Conservation (phyloP, 2,329 filamentous ascomycete genomes). For the Aschersonia sp. region DNA sequence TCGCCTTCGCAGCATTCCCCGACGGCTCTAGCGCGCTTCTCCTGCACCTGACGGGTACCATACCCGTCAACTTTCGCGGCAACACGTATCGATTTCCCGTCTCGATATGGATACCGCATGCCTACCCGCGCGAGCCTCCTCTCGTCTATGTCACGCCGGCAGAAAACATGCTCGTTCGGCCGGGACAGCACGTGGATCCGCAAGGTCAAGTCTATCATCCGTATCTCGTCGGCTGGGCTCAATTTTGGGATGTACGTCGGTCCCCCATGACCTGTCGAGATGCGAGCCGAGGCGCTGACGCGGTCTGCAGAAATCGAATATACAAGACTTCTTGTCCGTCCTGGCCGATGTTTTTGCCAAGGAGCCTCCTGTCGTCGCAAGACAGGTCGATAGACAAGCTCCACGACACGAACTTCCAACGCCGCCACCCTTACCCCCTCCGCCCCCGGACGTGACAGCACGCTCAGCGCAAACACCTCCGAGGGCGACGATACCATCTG, state of each 20-base stretch:
- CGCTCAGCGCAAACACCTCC: slow-evolving; percentile 19
- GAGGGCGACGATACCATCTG: slow-evolving; percentile 21
- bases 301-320: slow-evolving; percentile 53
- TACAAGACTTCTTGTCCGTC: slow-evolving; percentile 71
- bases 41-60: slow-evolving; percentile 70
- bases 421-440: slow-evolving; percentile 49
- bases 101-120: slow-evolving; percentile 83
- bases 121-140: slow-evolving; percentile 75
- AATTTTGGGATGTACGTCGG: slow-evolving; percentile 70
- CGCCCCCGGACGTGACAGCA: slow-evolving; percentile 48
- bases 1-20: slow-evolving; percentile 55
- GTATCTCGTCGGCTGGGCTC: slow-evolving; percentile 78
- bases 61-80: slow-evolving; percentile 85
- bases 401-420: slow-evolving; percentile 18
- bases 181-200: slow-evolving; percentile 87
- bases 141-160: slow-evolving; percentile 82
- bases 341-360: slow-evolving; percentile 82
- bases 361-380: slow-evolving; percentile 80
- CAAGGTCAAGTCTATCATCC: slow-evolving; percentile 93
- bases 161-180: slow-evolving; percentile 75
- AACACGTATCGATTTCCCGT: slow-evolving; percentile 83
- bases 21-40: slow-evolving; percentile 78
- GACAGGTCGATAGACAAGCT: slow-evolving; percentile 36
- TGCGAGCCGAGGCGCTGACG: background rate
- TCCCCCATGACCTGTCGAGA: background rate